These are phyloP conservation scores for Curvularia eragrostidis DNA, from an alignment of 2,329 filamentous ascomycete genomes.

Conservation along the genomic window DNA sequence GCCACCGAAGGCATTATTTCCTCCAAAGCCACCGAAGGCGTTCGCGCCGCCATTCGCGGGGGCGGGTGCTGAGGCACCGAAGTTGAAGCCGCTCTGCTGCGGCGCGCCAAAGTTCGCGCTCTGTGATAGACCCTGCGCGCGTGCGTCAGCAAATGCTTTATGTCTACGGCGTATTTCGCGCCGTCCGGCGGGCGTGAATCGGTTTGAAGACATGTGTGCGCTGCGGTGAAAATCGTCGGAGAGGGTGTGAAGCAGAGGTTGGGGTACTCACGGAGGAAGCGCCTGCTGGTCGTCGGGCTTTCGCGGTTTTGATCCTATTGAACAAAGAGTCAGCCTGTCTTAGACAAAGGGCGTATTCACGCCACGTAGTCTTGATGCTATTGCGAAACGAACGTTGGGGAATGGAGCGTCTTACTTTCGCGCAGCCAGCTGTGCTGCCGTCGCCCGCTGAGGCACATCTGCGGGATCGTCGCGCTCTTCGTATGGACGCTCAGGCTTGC, in stretches of 20 bases:
- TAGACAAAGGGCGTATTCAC: conserved; percentile 14
- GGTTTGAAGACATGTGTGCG: conserved; percentile 12
- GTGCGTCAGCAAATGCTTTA: conserved; percentile 28
- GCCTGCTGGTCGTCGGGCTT: conserved; percentile 33
- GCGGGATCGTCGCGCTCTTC: conserved; percentile 45
- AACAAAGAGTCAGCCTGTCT: conserved; percentile 28
- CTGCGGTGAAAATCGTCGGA: conserved; percentile 6
- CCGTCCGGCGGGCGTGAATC: conserved; percentile 17
- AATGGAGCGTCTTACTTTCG: conserved; percentile 59
- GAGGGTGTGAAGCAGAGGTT: conserved; percentile 1
- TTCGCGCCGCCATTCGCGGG: conserved; percentile 19
- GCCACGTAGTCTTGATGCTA: not conserved
- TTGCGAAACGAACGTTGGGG: conserved; percentile 1
- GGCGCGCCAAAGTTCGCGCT: conserved; percentile 31
- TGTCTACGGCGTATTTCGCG: conserved; percentile 19
- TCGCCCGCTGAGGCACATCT: conserved; percentile 59
- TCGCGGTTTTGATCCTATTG: conserved; percentile 36
- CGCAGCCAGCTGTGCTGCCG: conserved; percentile 61
- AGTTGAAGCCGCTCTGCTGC: conserved; percentile 30
- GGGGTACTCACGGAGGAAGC: conserved; percentile 39
- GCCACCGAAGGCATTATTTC: conserved; percentile 26
- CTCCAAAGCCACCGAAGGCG: conserved; percentile 16
- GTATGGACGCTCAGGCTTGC: conserved; percentile 36
- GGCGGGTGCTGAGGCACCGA: conserved; percentile 32
- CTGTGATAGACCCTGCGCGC: conserved; percentile 30